These are phyloP conservation scores for Anisogramma anomala DNA, from an alignment of 2,329 filamentous ascomycete genomes.

Conservation along the genomic window DNA sequence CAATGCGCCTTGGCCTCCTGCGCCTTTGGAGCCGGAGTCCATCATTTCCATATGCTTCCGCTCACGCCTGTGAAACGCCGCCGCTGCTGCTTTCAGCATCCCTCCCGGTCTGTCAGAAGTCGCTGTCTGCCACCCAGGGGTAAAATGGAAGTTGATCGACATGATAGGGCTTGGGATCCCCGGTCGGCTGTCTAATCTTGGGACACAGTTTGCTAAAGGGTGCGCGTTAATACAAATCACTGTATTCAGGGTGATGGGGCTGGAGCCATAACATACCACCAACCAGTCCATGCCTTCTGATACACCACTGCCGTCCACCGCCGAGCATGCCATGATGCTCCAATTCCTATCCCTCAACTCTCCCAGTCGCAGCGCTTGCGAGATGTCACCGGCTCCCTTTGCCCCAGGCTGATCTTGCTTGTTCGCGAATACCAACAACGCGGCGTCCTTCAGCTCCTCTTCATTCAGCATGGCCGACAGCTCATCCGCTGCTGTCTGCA, in stretches of 20 bases:
- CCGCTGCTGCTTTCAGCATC: slow-evolving; percentile 9
- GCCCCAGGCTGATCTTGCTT: slow-evolving; percentile 98
- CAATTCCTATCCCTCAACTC: slow-evolving; percentile 94
- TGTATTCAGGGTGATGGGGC: neutral
- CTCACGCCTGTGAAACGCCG: slow-evolving; percentile 12
- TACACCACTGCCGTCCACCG: slow-evolving; percentile 88
- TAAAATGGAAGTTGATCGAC: neutral
- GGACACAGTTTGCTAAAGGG: slow-evolving; percentile 29
- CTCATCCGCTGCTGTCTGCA: slow-evolving; percentile 88
- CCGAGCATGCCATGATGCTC: slow-evolving; percentile 97
- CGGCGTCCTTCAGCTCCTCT: slow-evolving; percentile 87
- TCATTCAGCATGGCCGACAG: slow-evolving; percentile 91
- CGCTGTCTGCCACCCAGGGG: slow-evolving; percentile 1
- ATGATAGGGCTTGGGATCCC: neutral
- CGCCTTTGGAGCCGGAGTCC: neutral
- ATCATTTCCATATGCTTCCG: slow-evolving; percentile 8
- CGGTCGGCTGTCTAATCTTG: slow-evolving; percentile 29
- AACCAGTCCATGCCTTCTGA: slow-evolving; percentile 99
- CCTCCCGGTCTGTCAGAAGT: slow-evolving; percentile 4
- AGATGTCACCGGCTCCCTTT: slow-evolving; percentile 93
- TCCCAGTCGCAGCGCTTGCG: slow-evolving; percentile 78
- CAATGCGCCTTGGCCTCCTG: slow-evolving; percentile 7
- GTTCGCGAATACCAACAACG: slow-evolving; percentile 91
- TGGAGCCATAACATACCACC: slow-evolving; percentile 48
- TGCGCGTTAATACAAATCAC: slow-evolving; percentile 7